phyloP scores from a whole-genome alignment of 1,139 yeast species.

The Zygosaccharomyces pseudobailii region DNA sequence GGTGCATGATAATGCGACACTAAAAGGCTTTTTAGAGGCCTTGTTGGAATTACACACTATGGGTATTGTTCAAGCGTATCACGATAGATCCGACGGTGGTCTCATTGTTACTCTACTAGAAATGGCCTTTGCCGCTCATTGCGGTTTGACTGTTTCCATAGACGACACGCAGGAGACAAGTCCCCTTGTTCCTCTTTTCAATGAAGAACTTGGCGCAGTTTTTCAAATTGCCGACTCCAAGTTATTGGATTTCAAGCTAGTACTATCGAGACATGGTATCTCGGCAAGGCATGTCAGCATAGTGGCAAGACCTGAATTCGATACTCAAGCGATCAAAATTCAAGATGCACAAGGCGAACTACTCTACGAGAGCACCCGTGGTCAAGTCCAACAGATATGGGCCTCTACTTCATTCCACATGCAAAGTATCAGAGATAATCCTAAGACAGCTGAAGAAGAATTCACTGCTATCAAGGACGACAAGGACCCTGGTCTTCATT shows the following conservation, averaged over 20 bases:
- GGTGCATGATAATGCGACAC: constrained; percentile 60
- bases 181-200: constrained; percentile 58
- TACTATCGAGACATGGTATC: constrained; percentile 57
- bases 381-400: constrained; percentile 79
- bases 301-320: constrained; percentile 63
- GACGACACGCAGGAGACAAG: constrained; percentile 31
- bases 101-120: constrained; percentile 77
- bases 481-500: constrained; percentile 84
- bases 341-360: constrained; percentile 44
- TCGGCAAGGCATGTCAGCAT: constrained; percentile 50
- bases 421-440: constrained; percentile 92
- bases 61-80: constrained; percentile 76
- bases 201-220: constrained; percentile 94
- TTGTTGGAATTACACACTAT: constrained; percentile 65
- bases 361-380: constrained; percentile 53
- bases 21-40: constrained; percentile 68
- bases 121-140: constrained; percentile 96
- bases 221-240: constrained; percentile 71
- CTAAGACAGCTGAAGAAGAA: constrained; percentile 84
- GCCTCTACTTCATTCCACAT: constrained; percentile 81
- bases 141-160: constrained; percentile 57
- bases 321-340: constrained; percentile 48
- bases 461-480: constrained; percentile 69
- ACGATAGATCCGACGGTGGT: constrained; percentile 98
- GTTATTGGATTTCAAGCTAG: constrained; percentile 48